Percentiles rank a stretch among this genome's conserved stretches.
phyloP scores from a whole-genome alignment of 1,284 basidiomycete species.

The Leucoagaricus sp. region DNA sequence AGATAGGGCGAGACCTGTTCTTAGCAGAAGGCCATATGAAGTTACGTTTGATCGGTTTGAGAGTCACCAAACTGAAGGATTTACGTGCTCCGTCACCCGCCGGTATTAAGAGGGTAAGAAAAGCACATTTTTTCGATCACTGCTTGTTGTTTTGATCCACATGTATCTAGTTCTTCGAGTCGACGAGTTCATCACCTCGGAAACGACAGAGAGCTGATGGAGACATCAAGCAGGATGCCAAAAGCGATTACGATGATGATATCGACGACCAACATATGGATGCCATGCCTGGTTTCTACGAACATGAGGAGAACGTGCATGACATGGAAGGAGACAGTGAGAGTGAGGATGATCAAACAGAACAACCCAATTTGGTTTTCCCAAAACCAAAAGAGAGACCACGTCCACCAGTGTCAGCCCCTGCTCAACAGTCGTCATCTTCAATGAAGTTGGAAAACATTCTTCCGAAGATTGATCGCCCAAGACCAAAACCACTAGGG shows the following conservation, averaged over 20 bases:
- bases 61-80: slow-evolving; percentile 85
- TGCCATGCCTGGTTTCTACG: slow-evolving; percentile 58
- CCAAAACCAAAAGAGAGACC: slow-evolving; percentile 10
- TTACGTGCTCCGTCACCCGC: slow-evolving; percentile 48
- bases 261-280: slow-evolving; percentile 24
- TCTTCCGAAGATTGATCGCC: background rate
- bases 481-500: slow-evolving; percentile 1
- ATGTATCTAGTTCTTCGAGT: slow-evolving; percentile 55
- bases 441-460: background rate
- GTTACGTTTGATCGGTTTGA: slow-evolving; percentile 79
- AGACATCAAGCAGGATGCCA: slow-evolving; percentile 14
- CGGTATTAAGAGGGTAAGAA: slow-evolving; percentile 65
- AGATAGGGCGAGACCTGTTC: slow-evolving; percentile 85
- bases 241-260: slow-evolving; percentile 22
- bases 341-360: slow-evolving; percentile 26
- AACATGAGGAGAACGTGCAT: slow-evolving; percentile 34
- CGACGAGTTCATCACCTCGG: slow-evolving; percentile 25
- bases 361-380: slow-evolving; percentile 2
- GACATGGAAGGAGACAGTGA: slow-evolving; percentile 20
- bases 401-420: slow-evolving; percentile 25
- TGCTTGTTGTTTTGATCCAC: background rate
- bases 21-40: slow-evolving; percentile 76
- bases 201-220: slow-evolving; percentile 17
- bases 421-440: slow-evolving; percentile 5
- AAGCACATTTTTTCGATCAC: background rate